phyloP scores from a whole-genome alignment of 1,284 basidiomycete species.

The Rhodotorula mucilaginosa region DNA sequence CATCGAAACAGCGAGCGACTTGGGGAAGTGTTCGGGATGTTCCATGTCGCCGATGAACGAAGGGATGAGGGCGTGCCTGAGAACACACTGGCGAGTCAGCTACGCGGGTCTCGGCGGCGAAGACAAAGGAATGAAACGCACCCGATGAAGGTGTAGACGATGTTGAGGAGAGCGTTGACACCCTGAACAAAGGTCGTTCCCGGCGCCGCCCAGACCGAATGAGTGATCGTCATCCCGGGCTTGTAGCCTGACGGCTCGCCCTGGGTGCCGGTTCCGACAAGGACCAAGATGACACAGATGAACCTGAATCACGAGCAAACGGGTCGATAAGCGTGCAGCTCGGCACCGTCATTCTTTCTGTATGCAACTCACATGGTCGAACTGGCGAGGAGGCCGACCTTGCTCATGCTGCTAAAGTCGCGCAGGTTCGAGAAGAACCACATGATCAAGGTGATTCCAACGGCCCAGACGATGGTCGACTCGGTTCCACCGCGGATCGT shows the following conservation, averaged over 20 bases:
- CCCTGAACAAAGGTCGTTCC: constrained; percentile 62
- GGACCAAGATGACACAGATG: constrained; percentile 39
- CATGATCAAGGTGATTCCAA: constrained; percentile 46
- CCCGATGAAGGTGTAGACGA: constrained; percentile 29
- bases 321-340: neutral
- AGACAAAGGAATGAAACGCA: neutral
- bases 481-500: constrained; percentile 59
- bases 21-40: constrained; percentile 60
- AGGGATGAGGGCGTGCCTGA: constrained; percentile 59
- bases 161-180: constrained; percentile 53
- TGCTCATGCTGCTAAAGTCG: constrained; percentile 42
- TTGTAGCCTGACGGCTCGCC: constrained; percentile 17
- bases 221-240: constrained; percentile 19
- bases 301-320: constrained; percentile 7
- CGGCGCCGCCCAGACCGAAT: constrained; percentile 44
- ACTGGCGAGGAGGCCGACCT: constrained; percentile 35
- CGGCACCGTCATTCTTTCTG: rapidly evolving
- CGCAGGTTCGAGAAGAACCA: constrained; percentile 41
- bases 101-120: constrained; percentile 48
- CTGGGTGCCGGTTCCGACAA: constrained; percentile 34
- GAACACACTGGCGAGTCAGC: constrained; percentile 44
- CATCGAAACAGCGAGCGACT: constrained; percentile 52
- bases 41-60: constrained; percentile 58
- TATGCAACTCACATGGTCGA: constrained; percentile 21
- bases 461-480: constrained; percentile 61